Base-by-base conservation (phyloP, 441 rosid species). In the Melastoma candidum region DNA sequence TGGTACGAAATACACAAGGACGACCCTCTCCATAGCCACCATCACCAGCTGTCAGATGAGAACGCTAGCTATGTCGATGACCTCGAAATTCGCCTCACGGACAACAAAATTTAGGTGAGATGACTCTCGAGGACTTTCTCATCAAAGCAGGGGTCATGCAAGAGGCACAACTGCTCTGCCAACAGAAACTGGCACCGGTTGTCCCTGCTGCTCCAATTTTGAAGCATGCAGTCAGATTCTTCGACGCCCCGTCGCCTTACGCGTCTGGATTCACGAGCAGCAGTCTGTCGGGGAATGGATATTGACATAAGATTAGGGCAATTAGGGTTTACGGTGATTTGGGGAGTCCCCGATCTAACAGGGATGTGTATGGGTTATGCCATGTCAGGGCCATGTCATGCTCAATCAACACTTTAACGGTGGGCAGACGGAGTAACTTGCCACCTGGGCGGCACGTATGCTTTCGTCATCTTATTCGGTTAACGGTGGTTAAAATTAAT, bases 131-230 rank as follows among this genome's bases (percentile, higher is more conserved):
- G 53, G 89, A 82, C 54, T 82, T 82, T 59, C 75, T 82, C 0
- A 57, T 79, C 32, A 82, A 79, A 56, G 85, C 83, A 1, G 85
- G 89, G 53, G 74, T 82, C 43, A 82, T 79, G 4, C 85, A 77
- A 61, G 85, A 72, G 60, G 58, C 77, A 9, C 26, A 57, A 1
- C 36, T 5, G 2, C 39, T 70, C 7, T 47, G 22, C 22, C 22
- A 17, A 17, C 22, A 17, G 22, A 17, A 17, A 17, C 22, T 17
- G 1, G 22, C 22, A 17, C 22, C 22, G 22, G 1, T 17, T 17
- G 22, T 68, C 44, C 47, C 47, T 6, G 32, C 44, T 63, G 52
- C 58, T 24, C 1, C 55, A 71, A 0, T 6, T 26, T 8, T 64
- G 12, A 52, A 57, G 54, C 59, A 64, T 48, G 46, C 26, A 17